phyloP scores from a whole-genome alignment of 495 filamentous ascomycete species.

The Neurospora cerealis region DNA sequence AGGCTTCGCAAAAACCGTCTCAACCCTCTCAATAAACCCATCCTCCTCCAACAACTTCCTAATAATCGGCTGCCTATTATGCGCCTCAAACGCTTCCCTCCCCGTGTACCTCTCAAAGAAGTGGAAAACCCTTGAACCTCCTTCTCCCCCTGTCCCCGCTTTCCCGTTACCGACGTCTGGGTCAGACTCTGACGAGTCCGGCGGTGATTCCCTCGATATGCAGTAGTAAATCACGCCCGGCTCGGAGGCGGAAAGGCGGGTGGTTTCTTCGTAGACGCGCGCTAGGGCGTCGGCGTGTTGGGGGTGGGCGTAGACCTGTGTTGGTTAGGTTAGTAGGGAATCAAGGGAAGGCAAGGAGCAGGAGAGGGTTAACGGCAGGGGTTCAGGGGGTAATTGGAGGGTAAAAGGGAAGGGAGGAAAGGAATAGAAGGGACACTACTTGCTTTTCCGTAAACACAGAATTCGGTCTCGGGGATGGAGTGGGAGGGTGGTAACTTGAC shows the following conservation, averaged over 20 bases:
- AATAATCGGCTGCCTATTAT: conserved; percentile 24
- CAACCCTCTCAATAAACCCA: conserved; percentile 17
- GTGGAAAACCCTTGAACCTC: conserved; percentile 18
- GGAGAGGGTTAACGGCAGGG: no score
- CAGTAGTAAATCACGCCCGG: conserved; percentile 26
- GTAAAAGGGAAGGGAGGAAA: background rate
- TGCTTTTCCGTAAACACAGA: conserved; percentile 7
- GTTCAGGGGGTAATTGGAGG: no score
- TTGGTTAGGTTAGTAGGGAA: background rate
- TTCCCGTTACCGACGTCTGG: no score
- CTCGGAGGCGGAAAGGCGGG: conserved; percentile 20
- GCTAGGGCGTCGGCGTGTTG: conserved; percentile 28
- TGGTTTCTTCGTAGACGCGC: conserved; percentile 24
- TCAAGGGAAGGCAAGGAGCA: no score
- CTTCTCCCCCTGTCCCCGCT: conserved; percentile 3
- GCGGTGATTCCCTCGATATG: conserved; percentile 16
- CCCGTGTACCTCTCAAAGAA: conserved; percentile 28
- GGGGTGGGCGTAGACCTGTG: conserved; percentile 22
- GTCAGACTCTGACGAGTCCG: no score
- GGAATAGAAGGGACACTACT: background rate
- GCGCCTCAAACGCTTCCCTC: conserved; percentile 20
- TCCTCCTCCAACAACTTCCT: conserved; percentile 23
- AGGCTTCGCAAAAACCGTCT: conserved; percentile 17
- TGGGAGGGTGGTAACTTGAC: background rate
- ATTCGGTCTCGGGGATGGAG: conserved; percentile 4